Conservation (phyloP, 1,284 basidiomycete genomes). For the Leccinum angustisporum region DNA sequence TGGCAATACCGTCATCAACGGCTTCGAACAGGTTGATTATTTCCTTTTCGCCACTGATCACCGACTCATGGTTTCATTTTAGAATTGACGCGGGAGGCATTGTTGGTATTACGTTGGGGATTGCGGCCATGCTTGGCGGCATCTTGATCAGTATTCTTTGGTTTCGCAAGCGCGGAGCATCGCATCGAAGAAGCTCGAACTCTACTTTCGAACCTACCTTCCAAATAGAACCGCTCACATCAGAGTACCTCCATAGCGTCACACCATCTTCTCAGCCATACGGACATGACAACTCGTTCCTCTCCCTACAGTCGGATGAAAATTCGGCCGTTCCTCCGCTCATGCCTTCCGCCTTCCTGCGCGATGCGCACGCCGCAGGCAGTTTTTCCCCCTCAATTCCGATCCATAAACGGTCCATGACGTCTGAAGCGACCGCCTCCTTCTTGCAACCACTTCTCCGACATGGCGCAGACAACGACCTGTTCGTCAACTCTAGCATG, state of each 20-base stretch:
- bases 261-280: neutral
- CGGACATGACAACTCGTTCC: neutral
- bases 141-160: slow-evolving; percentile 11
- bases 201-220: neutral
- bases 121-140: neutral
- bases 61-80: slow-evolving; percentile 7
- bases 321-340: slow-evolving; percentile 1
- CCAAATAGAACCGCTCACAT: slow-evolving; percentile 9
- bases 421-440: too few relatives aligned
- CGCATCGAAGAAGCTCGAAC: too few relatives aligned
- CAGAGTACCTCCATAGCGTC: neutral
- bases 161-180: slow-evolving; percentile 6
- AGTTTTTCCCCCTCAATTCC: neutral
- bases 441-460: too few relatives aligned
- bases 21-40: slow-evolving; percentile 12
- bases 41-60: neutral
- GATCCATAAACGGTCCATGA: neutral
- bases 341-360: slow-evolving; percentile 14
- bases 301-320: neutral
- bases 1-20: slow-evolving; percentile 7
- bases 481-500: too few relatives aligned
- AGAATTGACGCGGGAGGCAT: slow-evolving; percentile 17
- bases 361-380: slow-evolving; percentile 8
- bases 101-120: slow-evolving; percentile 22
- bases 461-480: neutral